Percentiles rank a stretch among this genome's conserved stretches.
These are phyloP conservation scores for Solanum gracilifrons DNA, from an alignment of 257 asterid species.

Conservation along the genomic window DNA sequence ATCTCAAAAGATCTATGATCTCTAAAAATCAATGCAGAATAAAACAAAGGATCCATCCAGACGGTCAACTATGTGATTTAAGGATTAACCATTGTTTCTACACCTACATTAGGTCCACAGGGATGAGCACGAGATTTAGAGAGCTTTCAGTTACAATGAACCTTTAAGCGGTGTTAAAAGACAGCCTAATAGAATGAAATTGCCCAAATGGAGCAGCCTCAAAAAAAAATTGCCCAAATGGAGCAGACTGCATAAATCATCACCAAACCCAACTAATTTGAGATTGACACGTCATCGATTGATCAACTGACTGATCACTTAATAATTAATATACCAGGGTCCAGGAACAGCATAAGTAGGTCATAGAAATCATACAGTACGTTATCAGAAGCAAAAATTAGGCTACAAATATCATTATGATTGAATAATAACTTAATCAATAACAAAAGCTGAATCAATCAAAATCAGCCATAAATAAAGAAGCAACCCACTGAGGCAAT, in stretches of 20 bases:
- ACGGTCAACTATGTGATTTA: neutral
- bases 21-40: neutral
- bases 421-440: neutral
- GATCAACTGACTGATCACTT: neutral
- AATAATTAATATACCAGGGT: neutral
- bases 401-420: neutral
- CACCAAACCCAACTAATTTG: neutral
- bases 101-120: neutral
- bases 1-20: neutral
- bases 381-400: neutral
- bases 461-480: neutral
- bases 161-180: neutral
- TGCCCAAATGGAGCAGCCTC: neutral
- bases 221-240: neutral
- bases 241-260: neutral
- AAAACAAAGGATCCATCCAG: neutral
- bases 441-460: neutral
- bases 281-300: neutral
- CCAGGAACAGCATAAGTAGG: neutral
- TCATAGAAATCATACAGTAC: neutral
- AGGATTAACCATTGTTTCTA: neutral
- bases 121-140: neutral
- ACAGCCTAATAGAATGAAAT: neutral
- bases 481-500: constrained; percentile 55
- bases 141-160: neutral